Evolutionary conservation across 768 basidiomycete species (phyloP).

Genomic region (Pleurotus eryngii): DNA sequence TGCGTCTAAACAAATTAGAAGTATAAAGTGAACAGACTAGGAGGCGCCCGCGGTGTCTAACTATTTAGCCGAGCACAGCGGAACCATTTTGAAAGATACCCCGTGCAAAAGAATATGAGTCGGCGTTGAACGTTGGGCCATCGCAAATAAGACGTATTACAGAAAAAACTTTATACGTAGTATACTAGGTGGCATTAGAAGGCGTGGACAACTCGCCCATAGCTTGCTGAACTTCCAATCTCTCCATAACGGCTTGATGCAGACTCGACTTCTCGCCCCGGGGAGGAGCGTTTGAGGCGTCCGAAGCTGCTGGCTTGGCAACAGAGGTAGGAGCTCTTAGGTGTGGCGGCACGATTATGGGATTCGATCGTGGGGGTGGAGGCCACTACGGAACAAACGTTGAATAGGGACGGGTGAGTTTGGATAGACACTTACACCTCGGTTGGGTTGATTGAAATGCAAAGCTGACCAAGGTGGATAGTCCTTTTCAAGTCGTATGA

Average conservation of each 20-base stretch:
- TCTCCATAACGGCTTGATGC: conserved; percentile 54
- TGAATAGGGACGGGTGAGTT: no score
- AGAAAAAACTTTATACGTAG: no score
- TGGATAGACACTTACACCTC: conserved; percentile 53
- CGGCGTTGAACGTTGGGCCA: no score
- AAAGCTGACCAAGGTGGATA: conserved; percentile 86
- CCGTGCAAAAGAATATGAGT: no score
- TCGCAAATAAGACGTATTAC: no score
- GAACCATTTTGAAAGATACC: no score
- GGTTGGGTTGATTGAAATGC: conserved; percentile 83
- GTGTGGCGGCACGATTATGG: conserved; percentile 74
- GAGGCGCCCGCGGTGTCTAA: no score
- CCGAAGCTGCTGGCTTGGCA: not conserved
- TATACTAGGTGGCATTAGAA: not conserved
- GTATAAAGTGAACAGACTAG: no score
- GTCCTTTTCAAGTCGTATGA: conserved; percentile 73
- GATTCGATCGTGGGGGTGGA: conserved; percentile 73
- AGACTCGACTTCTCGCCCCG: conserved; percentile 40
- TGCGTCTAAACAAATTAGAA: no score
- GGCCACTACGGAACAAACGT: conserved; percentile 58
- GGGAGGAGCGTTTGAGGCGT: not conserved
- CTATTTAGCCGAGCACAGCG: no score
- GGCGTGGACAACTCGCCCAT: conserved; percentile 30
- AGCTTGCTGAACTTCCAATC: conserved; percentile 53
- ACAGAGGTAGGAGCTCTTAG: conserved; percentile 25